These are phyloP conservation scores for Penicillium sumatraense DNA, from an alignment of 2,329 filamentous ascomycete genomes.

Conservation along the genomic window DNA sequence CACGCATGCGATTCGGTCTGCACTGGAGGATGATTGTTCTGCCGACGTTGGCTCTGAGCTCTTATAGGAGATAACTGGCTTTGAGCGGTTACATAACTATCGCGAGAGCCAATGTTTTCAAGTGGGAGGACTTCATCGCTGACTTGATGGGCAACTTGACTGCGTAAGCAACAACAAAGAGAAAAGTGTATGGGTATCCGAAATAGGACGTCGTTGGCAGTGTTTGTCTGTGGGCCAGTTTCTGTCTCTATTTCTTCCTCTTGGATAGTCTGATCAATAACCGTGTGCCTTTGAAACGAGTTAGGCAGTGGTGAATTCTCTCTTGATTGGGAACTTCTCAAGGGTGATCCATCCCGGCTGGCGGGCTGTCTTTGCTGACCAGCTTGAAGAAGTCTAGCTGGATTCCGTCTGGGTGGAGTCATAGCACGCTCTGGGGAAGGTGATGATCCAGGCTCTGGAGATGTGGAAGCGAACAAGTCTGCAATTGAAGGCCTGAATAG, in stretches of 20 bases:
- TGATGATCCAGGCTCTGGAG: neutral
- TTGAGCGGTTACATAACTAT: slow-evolving; percentile 24
- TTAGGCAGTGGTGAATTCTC: neutral
- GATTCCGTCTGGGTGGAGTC: neutral
- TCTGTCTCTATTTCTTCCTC: neutral
- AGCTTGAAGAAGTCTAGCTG: slow-evolving; percentile 3
- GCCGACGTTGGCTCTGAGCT: neutral
- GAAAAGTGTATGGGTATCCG: slow-evolving; percentile 12
- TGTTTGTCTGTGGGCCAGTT: neutral
- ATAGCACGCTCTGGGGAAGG: neutral
- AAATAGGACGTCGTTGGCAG: neutral
- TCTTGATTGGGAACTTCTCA: neutral
- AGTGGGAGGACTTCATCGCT: slow-evolving; percentile 7
- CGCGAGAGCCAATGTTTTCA: slow-evolving; percentile 9
- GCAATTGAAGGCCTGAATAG: neutral
- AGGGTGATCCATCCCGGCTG: neutral
- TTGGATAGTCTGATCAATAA: neutral
- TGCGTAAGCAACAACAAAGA: slow-evolving; percentile 13
- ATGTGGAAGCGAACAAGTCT: neutral
- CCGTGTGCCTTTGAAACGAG: slow-evolving; percentile 5
- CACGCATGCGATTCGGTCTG: neutral
- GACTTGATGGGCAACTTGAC: neutral
- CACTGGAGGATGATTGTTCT: neutral
- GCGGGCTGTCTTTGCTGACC: neutral
- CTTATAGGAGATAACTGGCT: slow-evolving; percentile 5